Base-by-base conservation (phyloP, 345 rosid species). In the Citrus glauca region DNA sequence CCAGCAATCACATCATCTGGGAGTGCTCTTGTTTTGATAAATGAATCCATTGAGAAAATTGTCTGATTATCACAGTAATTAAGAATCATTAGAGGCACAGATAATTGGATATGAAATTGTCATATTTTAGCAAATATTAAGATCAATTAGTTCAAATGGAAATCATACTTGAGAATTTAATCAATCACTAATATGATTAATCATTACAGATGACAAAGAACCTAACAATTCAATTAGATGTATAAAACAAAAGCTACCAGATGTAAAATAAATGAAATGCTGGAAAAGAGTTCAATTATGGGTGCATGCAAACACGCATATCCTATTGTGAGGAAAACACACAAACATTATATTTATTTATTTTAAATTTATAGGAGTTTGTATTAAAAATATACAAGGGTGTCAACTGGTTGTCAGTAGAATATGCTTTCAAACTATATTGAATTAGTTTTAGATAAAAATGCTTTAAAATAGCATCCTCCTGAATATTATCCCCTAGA, bases 1-100 rank as follows among this genome's bases (percentile, higher is more conserved):
- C 99, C 98, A 22, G 89, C 96, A 67, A 95, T 82, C 2, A 93
- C 94, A 77, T 95, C 98, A 80, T 93, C 96, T 16, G 84, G 89
- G 53, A 87, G 90, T 19, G 95, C 97, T 14, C 82, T 85, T 4
- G 99, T 93, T 61, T 90, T 93, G 35, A 70, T 38, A 11, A 93
- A 93, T 1, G 98, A 96, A 17, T 93, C 97, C 87, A 83, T 73
- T 4, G 95, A 90, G 89, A 92, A 93, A 50, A 96, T 81, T 69
- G 73, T 86, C 98, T 96, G 97, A 20, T 69, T 24, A 82, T 38
- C 42, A 83, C 7, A 59, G 57, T 65, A 66, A 50, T n/a, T 53
- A 33, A 66, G 28, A 6, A 55, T 0, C 48, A 30, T 77, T 57
- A 86, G 77, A 71, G 71, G 63, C 66, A 35, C 22, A 66, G 2